Conservation (phyloP, 2,329 filamentous ascomycete genomes). For the Mycosphaerella sp. region DNA sequence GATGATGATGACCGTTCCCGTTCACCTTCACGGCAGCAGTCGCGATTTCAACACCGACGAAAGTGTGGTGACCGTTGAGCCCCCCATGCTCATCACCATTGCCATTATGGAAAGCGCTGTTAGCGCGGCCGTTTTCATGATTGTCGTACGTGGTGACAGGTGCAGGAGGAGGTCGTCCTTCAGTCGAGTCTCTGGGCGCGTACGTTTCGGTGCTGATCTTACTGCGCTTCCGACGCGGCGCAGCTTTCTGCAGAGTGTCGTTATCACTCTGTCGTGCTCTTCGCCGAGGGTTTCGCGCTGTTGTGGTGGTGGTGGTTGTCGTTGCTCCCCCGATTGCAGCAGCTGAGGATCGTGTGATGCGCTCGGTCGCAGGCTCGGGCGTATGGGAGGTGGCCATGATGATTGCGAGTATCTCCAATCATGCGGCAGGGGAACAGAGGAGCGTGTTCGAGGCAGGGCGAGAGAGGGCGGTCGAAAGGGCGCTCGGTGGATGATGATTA, state of each 20-base stretch:
- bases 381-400: conserved; percentile 7
- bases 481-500: background rate
- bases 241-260: conserved; percentile 35
- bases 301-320: conserved; percentile 14
- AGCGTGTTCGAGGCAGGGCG: background rate
- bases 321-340: conserved; percentile 24
- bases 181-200: conserved; percentile 20
- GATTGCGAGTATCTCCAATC: background rate
- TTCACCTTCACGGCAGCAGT: background rate
- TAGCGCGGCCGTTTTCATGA: conserved; percentile 11
- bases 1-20: conserved; percentile 12
- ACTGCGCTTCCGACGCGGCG: conserved; percentile 43
- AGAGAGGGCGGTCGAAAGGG: background rate
- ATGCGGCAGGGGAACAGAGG: conserved; percentile 2
- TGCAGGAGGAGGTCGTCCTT: conserved; percentile 3
- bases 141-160: conserved; percentile 7
- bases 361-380: conserved; percentile 23
- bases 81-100: too few species aligned
- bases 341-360: conserved; percentile 29
- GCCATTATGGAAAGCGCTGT: background rate
- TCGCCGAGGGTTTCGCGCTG: conserved; percentile 40
- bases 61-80: conserved; percentile 21
- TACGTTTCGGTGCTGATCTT: conserved; percentile 42
- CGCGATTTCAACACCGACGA: background rate
- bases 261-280: conserved; percentile 41